phyloP scores from a whole-genome alignment of 805 yeast species.

The Monosporozyma aerobia region DNA sequence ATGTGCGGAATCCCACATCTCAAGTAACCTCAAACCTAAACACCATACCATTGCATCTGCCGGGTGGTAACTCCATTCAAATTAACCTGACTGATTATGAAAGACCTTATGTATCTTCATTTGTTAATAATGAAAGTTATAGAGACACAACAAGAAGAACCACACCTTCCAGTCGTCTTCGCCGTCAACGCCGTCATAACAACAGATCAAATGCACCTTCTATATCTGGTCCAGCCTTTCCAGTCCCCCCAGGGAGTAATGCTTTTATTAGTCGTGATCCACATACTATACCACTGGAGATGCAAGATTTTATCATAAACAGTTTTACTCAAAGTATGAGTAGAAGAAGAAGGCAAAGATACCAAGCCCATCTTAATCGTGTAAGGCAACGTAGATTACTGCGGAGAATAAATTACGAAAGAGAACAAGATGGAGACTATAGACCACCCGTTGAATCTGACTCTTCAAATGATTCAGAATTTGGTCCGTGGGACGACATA shows the following conservation, averaged over 20 bases:
- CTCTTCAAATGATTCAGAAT: neutral
- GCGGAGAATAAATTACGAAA: neutral
- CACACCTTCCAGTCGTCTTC: neutral
- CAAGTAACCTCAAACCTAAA: neutral
- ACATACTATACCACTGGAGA: neutral
- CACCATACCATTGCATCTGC: slow-evolving; percentile 15
- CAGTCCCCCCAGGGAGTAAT: neutral
- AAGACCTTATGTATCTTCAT: slow-evolving; percentile 20
- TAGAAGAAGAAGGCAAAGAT: neutral
- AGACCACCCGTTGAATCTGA: neutral
- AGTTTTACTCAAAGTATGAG: neutral
- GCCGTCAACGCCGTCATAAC: neutral
- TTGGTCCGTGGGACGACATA: neutral
- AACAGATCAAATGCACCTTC: neutral
- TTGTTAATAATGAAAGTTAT: neutral
- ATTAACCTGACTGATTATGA: slow-evolving; percentile 17
- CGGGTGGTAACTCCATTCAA: slow-evolving; percentile 21
- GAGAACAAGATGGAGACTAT: slow-evolving; percentile 1
- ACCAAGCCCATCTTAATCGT: neutral
- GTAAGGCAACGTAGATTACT: neutral
- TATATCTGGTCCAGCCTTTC: neutral
- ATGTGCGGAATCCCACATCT: slow-evolving; percentile 12
- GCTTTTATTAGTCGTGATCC: neutral
- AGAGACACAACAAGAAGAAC: neutral
- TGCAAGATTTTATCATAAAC: neutral